A percentile compares a stretch with the other conserved stretches of the same genome.
These are phyloP conservation scores for Pleurotus citrinopileatus DNA, from an alignment of 768 basidiomycete species.

Conservation along the genomic window DNA sequence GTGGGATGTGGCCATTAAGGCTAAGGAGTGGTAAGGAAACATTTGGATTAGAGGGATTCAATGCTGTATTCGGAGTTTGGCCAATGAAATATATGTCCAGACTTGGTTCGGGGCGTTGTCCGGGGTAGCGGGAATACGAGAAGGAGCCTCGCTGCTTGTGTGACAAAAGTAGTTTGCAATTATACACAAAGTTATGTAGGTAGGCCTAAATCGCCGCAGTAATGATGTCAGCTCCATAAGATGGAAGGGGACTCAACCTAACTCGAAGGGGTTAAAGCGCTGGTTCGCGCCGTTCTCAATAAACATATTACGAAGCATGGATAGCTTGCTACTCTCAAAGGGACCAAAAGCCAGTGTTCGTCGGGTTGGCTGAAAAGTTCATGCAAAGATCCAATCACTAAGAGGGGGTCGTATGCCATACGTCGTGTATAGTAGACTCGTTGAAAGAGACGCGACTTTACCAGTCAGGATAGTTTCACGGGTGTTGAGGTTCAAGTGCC, in stretches of 20 bases:
- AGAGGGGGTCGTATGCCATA: background rate
- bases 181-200: background rate
- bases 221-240: background rate
- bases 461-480: conserved; percentile 20
- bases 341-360: background rate
- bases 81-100: no score
- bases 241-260: no score
- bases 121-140: no score
- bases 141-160: no score
- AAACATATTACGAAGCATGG: background rate
- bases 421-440: background rate
- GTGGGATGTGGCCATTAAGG: background rate
- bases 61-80: no score
- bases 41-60: background rate
- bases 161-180: no score
- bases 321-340: background rate
- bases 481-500: conserved; percentile 27
- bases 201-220: background rate
- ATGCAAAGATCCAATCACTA: background rate
- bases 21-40: background rate
- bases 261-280: background rate
- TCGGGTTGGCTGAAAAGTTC: background rate
- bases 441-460: background rate
- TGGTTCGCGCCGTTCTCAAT: background rate
- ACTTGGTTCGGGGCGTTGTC: no score